Conservation (phyloP, 306 rosid genomes). For the Comarum palustre region DNA sequence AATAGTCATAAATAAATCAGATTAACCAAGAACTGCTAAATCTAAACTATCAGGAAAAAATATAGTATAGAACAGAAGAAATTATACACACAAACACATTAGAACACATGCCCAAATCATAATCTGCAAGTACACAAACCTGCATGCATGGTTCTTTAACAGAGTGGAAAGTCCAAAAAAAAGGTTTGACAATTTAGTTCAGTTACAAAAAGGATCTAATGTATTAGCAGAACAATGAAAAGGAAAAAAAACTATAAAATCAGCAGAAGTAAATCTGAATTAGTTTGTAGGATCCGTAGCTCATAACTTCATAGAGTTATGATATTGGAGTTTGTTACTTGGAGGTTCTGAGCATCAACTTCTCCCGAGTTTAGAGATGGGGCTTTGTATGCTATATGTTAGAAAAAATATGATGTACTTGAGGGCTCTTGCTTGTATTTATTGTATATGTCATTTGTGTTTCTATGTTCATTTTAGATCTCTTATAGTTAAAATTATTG, state of each 20-base stretch:
- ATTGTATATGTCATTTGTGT: background rate
- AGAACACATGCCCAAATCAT: background rate
- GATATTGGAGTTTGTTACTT: background rate
- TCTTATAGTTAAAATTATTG: background rate
- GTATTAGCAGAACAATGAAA: background rate
- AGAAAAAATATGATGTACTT: background rate
- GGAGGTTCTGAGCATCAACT: background rate
- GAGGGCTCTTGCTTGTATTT: background rate
- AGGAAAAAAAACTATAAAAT: background rate
- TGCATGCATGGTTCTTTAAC: background rate
- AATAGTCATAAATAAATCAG: constrained; percentile 22
- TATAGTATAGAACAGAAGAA: background rate
- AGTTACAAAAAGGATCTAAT: background rate
- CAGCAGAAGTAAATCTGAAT: background rate
- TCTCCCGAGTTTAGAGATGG: background rate
- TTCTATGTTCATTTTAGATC: background rate
- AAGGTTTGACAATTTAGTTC: background rate
- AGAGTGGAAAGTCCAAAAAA: constrained; percentile 3
- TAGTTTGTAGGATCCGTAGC: background rate
- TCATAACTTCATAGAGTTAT: background rate
- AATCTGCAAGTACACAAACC: background rate
- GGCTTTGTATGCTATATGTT: background rate
- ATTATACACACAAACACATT: background rate
- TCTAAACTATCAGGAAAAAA: constrained; percentile 7
- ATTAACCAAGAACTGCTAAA: constrained; percentile 20